phyloP scores from a whole-genome alignment of 257 asterid species.

The Petrea volubilis region DNA sequence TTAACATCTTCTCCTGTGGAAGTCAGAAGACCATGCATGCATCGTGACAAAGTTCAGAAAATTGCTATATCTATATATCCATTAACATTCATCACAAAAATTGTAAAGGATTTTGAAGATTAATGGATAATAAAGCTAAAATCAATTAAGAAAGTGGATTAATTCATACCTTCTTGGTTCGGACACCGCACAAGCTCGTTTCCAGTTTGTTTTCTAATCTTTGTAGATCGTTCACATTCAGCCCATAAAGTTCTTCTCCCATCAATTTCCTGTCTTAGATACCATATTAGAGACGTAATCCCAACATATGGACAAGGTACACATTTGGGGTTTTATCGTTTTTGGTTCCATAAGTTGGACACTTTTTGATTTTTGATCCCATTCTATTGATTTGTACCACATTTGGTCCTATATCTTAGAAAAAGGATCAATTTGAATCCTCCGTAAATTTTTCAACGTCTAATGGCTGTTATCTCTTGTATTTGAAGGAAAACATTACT shows the following conservation, averaged over 20 bases:
- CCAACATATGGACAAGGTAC: neutral
- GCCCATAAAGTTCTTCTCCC: conserved; percentile 79
- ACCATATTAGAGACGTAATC: conserved; percentile 9
- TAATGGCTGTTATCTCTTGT: too few species aligned
- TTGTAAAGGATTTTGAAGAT: neutral
- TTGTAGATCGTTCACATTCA: conserved; percentile 66
- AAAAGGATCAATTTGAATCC: too few species aligned
- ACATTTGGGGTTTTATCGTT: too few species aligned
- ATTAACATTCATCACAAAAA: neutral
- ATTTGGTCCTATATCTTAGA: too few species aligned
- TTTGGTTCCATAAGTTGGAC: too few species aligned
- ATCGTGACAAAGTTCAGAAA: neutral
- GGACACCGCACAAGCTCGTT: conserved; percentile 59
- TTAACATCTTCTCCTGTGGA: conserved; percentile 42
- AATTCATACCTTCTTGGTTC: conserved; percentile 56
- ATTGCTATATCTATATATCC: neutral
- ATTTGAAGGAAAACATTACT: too few species aligned
- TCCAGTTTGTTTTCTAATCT: conserved; percentile 74
- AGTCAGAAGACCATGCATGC: neutral
- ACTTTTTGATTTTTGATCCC: too few species aligned
- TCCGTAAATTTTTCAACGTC: too few species aligned
- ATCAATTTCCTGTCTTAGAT: conserved; percentile 57
- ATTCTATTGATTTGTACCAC: too few species aligned
- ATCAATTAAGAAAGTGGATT: neutral
- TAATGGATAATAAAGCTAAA: neutral